These are phyloP conservation scores for Nyssa sinensis DNA, from an alignment of 148 eudicot genomes.

Conservation along the genomic window DNA sequence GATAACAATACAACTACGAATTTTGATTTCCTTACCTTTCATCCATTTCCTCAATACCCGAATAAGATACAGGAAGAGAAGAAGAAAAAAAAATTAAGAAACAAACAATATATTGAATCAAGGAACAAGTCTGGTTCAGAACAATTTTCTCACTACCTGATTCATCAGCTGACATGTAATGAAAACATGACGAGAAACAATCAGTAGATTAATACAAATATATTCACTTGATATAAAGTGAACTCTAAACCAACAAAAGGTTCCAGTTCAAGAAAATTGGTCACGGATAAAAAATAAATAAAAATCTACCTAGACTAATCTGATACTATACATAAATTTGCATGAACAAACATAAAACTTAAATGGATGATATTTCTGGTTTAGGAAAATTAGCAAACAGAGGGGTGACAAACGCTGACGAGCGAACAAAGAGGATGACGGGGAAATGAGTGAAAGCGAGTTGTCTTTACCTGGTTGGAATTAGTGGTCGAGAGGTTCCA, in stretches of 20 bases:
- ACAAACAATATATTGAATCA: neutral
- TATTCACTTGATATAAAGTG: neutral
- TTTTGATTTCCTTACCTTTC: neutral
- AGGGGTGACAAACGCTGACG: neutral
- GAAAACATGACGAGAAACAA: neutral
- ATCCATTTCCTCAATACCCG: neutral
- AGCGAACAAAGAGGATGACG: neutral
- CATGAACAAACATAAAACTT: too few species aligned
- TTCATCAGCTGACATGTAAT: too few species aligned
- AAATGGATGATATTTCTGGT: neutral
- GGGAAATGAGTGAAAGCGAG: neutral
- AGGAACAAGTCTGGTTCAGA: neutral
- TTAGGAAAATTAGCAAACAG: neutral
- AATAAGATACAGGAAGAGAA: neutral
- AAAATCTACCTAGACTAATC: neutral
- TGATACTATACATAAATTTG: neutral
- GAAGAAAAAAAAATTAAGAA: neutral
- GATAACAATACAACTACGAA: neutral
- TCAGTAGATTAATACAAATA: neutral
- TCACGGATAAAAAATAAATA: neutral
- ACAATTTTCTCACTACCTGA: neutral
- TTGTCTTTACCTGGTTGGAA: constrained; percentile 23
- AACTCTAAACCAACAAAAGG: too few species aligned
- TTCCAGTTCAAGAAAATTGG: too few species aligned
- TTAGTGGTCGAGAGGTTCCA: constrained; percentile 58